Evolutionary conservation across 345 rosid species (phyloP).

Genomic region (Lepidium didymum): DNA sequence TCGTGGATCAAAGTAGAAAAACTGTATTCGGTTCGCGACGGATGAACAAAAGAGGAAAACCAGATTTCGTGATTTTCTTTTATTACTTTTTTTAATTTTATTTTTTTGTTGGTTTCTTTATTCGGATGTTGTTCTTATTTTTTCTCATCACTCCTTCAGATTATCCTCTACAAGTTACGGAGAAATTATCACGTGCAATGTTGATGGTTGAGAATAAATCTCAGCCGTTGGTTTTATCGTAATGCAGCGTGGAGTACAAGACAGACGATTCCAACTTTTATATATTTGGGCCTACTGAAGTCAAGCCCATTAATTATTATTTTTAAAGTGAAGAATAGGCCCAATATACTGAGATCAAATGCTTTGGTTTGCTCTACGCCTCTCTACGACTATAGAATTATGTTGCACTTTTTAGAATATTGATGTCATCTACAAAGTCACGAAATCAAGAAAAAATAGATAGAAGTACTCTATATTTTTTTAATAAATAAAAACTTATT

Average conservation of each 20-base stretch:
- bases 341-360: neutral
- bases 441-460: neutral
- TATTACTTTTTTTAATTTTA: neutral
- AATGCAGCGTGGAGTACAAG: neutral
- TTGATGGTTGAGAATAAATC: neutral
- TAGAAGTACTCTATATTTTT: too few relatives aligned
- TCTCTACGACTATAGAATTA: neutral
- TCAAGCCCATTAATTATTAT: neutral
- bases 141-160: neutral
- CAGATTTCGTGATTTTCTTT: neutral
- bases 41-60: neutral
- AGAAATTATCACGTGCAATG: neutral
- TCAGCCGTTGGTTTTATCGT: conserved; percentile 1
- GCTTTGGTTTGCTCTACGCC: neutral
- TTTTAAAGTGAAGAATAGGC: neutral
- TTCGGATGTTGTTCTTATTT: neutral
- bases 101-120: neutral
- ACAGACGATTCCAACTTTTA: neutral
- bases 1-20: neutral
- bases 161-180: neutral
- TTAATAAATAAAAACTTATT: neutral
- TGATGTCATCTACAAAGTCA: neutral
- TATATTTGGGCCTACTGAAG: neutral
- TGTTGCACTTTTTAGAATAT: neutral
- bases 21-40: neutral